Evolutionary conservation across 371 early-diverging fungal genomes (phyloP).

Genomic region (Apophysomyces elegans): DNA sequence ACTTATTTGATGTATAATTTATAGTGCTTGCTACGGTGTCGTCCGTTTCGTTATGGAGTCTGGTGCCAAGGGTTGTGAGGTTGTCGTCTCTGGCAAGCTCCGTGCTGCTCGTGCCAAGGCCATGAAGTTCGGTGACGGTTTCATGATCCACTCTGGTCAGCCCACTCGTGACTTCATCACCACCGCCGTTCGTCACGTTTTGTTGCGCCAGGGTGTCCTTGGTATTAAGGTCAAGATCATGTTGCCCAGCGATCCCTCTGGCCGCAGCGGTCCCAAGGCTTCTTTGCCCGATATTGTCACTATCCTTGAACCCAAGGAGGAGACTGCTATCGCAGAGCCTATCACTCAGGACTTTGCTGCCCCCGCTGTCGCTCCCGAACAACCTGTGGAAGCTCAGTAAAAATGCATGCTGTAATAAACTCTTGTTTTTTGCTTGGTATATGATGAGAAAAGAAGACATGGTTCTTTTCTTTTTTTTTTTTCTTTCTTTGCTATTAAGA

Average conservation of each 20-base stretch:
- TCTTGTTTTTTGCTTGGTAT: conserved; percentile 5
- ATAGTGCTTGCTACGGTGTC: conserved; percentile 97
- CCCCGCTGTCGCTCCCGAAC: conserved; percentile 55
- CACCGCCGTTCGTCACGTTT: conserved; percentile 97
- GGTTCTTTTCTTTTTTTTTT: not conserved
- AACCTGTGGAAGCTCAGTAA: conserved; percentile 46
- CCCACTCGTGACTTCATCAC: conserved; percentile 98
- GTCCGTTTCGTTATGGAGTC: conserved; percentile 99
- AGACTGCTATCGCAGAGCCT: conserved; percentile 72
- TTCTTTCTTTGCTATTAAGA: not conserved
- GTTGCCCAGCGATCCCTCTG: conserved; percentile 97
- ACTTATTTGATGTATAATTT: conserved; percentile 5
- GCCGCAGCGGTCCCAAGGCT: conserved; percentile 96
- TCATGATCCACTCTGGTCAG: conserved; percentile 99
- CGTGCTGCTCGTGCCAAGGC: conserved; percentile 99
- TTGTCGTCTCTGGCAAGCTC: conserved; percentile 99
- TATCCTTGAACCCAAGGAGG: conserved; percentile 95
- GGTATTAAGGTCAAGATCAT: conserved; percentile 99
- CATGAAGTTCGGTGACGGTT: conserved; percentile 99
- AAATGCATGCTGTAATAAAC: conserved; percentile 12
- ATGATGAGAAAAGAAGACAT: conserved; percentile 1
- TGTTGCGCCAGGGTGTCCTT: conserved; percentile 99
- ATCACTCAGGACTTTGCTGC: conserved; percentile 75
- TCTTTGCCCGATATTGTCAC: conserved; percentile 97
- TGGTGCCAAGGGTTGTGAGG: conserved; percentile 99